Percentiles rank a stretch among this genome's conserved stretches.
phyloP scores from a whole-genome alignment of 2,329 filamentous ascomycete genomes.

The Calonectria honghensis region DNA sequence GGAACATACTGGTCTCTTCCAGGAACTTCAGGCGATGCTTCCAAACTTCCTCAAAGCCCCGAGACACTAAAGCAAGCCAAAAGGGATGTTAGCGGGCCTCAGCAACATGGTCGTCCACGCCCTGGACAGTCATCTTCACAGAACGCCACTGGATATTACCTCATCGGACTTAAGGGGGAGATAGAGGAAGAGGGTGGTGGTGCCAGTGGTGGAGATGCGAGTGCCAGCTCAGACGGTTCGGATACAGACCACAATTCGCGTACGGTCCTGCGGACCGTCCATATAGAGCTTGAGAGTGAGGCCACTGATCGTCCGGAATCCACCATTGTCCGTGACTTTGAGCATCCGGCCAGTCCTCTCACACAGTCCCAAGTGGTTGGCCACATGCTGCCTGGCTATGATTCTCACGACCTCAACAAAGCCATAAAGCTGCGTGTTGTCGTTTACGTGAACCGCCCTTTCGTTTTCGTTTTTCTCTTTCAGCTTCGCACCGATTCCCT shows the following conservation, averaged over 20 bases:
- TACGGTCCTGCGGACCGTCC: conserved; percentile 78
- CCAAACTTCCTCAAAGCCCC: conserved; percentile 40
- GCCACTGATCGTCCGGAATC: conserved; percentile 63
- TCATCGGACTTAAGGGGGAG: conserved; percentile 81
- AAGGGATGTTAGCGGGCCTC: conserved; percentile 37
- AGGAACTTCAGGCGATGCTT: conserved; percentile 49
- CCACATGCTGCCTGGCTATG: conserved; percentile 57
- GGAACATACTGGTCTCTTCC: conserved; percentile 78
- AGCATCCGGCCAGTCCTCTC: conserved; percentile 58
- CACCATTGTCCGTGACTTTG: conserved; percentile 67
- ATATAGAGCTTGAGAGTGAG: conserved; percentile 76
- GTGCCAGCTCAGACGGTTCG: conserved; percentile 57
- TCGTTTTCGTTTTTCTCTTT: conserved; percentile 87
- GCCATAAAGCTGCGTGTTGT: conserved; percentile 78
- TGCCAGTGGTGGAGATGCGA: conserved; percentile 57
- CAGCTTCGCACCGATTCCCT: conserved; percentile 73
- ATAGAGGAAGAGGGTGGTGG: conserved; percentile 67
- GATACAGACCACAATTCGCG: conserved; percentile 68
- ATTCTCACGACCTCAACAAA: conserved; percentile 71
- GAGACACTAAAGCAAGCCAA: conserved; percentile 41
- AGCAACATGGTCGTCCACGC: conserved; percentile 39
- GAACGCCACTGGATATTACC: conserved; percentile 70
- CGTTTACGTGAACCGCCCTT: conserved; percentile 83
- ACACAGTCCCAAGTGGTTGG: conserved; percentile 60
- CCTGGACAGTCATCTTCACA: conserved; percentile 50